Evolutionary conservation across 1,284 basidiomycete genomes (phyloP).

Genomic region (Fomitopsis betulina): DNA sequence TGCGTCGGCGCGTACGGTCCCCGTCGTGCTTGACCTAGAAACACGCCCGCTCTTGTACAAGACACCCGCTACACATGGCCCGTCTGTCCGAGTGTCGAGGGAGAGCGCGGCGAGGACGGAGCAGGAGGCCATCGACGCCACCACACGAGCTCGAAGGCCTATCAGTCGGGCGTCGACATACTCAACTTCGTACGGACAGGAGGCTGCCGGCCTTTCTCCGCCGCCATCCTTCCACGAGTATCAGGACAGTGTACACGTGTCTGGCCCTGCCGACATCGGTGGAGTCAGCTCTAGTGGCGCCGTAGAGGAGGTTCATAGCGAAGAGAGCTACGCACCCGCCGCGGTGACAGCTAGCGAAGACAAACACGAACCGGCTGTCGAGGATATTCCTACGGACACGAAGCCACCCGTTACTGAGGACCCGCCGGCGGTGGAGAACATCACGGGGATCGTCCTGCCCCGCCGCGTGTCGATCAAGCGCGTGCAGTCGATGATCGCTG

Average conservation of each 20-base stretch:
- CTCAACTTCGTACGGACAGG: slow-evolving; percentile 3
- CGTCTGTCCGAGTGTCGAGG: background rate
- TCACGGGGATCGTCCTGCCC: background rate
- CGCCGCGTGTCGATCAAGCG: slow-evolving; percentile 2
- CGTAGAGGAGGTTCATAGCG: background rate
- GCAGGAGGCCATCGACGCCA: too few relatives aligned
- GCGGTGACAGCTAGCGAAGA: background rate
- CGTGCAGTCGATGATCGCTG: background rate
- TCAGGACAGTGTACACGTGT: background rate
- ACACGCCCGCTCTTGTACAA: background rate
- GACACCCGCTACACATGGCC: background rate
- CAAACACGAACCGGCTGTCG: background rate
- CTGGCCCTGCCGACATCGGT: background rate
- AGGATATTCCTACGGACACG: background rate
- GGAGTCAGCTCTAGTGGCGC: background rate
- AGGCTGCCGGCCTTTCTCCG: background rate
- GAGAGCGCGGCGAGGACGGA: background rate
- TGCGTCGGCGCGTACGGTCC: background rate
- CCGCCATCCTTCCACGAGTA: slow-evolving; percentile 4
- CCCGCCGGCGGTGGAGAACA: background rate
- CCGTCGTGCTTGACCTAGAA: background rate
- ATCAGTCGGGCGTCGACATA: background rate
- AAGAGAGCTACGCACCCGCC: background rate
- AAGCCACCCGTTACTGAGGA: background rate
- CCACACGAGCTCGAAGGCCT: background rate